phyloP scores from a whole-genome alignment of 2,329 filamentous ascomycete genomes.

The Coniochaeta sp. region DNA sequence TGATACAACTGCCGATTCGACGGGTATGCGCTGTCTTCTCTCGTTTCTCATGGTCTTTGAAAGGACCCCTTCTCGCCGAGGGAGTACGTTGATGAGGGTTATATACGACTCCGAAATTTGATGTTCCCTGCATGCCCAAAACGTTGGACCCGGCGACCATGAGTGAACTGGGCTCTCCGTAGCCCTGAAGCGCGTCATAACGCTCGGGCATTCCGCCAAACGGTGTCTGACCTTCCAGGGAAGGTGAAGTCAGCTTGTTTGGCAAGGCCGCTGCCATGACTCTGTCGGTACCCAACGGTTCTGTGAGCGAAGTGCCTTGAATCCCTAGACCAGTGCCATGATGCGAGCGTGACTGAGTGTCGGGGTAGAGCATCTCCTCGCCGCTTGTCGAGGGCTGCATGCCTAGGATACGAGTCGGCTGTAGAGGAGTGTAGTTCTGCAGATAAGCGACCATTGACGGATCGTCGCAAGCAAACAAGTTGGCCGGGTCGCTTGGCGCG shows the following conservation, averaged over 20 bases:
- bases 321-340: conserved; percentile 4
- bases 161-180: conserved; percentile 6
- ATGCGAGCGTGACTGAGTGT: conserved; percentile 13
- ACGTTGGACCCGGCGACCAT: conserved; percentile 8
- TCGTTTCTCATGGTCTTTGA: conserved; percentile 43
- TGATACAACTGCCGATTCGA: conserved; percentile 51
- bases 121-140: conserved; percentile 7
- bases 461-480: conserved; percentile 22
- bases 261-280: conserved; percentile 6
- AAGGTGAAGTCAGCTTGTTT: conserved; percentile 4
- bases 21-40: conserved; percentile 50
- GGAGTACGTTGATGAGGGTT: conserved; percentile 25
- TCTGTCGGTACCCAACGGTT: conserved; percentile 4
- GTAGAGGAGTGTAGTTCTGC: conserved; percentile 27
- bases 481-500: conserved; percentile 17
- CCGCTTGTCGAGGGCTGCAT: conserved; percentile 20
- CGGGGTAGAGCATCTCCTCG: conserved; percentile 34
- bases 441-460: conserved; percentile 21
- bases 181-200: conserved; percentile 10
- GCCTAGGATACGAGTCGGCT: conserved; percentile 19
- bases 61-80: conserved; percentile 41
- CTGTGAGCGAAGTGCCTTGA: conserved; percentile 6
- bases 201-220: conserved; percentile 4
- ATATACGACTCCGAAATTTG: conserved; percentile 25
- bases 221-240: conserved; percentile 7